A percentile compares a stretch with the other conserved stretches of the same genome.
Conservation (phyloP, 352 stramenopile genomes). For the Phytophthora fragariaefolia region DNA sequence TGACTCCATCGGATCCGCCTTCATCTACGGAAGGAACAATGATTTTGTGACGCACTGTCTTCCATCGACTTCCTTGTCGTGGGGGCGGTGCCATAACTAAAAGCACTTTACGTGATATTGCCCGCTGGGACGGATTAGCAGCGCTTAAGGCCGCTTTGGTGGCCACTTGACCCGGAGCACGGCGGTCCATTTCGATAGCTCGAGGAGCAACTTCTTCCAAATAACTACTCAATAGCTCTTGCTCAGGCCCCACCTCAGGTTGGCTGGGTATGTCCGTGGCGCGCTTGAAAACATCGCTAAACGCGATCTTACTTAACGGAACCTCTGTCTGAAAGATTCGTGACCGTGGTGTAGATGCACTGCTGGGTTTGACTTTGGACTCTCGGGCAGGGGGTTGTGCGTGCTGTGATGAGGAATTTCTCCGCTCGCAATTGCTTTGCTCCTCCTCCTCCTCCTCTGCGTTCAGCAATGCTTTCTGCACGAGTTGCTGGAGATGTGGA, state of each 20-base stretch:
- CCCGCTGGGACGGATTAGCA: constrained; percentile 24
- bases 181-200: constrained; percentile 27
- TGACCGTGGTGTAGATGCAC: constrained; percentile 12
- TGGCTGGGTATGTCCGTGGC: neutral
- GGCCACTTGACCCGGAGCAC: constrained; percentile 24
- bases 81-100: constrained; percentile 25
- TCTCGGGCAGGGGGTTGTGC: neutral
- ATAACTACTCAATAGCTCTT: constrained; percentile 32
- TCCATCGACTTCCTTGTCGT: constrained; percentile 33
- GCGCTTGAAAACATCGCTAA: neutral
- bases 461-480: constrained; percentile 36
- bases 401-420: neutral
- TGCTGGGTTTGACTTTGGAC: neutral
- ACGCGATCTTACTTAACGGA: constrained; percentile 3
- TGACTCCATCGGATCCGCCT: constrained; percentile 2
- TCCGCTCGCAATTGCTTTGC: neutral
- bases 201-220: constrained; percentile 24
- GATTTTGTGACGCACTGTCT: constrained; percentile 30
- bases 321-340: constrained; percentile 33
- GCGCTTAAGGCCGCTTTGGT: constrained; percentile 27
- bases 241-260: neutral
- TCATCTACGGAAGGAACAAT: constrained; percentile 13
- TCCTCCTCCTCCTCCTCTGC: constrained; percentile 31
- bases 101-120: constrained; percentile 26
- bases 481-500: constrained; percentile 36